These are phyloP conservation scores for Phytopythium delawarense DNA, from an alignment of 352 stramenopile species.

Conservation along the genomic window DNA sequence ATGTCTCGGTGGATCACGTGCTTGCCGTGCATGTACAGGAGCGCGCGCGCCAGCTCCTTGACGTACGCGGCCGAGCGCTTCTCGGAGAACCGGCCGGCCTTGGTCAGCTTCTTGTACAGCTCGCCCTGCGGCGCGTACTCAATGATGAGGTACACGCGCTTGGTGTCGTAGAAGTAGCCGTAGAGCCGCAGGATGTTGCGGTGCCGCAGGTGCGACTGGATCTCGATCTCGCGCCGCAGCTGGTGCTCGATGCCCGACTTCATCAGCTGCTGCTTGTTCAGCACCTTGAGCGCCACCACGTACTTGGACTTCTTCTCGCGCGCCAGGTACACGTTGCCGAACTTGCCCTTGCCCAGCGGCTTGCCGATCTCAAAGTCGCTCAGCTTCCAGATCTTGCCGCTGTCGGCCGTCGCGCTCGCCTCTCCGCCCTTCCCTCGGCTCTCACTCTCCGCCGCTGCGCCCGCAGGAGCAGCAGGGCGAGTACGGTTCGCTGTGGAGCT, in stretches of 20 bases:
- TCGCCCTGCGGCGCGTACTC: constrained; percentile 98
- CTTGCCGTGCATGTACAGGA: constrained; percentile 98
- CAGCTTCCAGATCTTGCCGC: constrained; percentile 86
- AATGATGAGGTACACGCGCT: constrained; percentile 99
- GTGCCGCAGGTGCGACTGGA: constrained; percentile 97
- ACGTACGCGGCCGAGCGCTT: constrained; percentile 93
- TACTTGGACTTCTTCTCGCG: constrained; percentile 97
- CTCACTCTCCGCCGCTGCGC: constrained; percentile 6
- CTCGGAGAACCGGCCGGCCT: constrained; percentile 91
- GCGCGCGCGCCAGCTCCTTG: constrained; percentile 90
- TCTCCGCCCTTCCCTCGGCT: constrained; percentile 10
- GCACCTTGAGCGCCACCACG: constrained; percentile 98
- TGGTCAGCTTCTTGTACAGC: constrained; percentile 97
- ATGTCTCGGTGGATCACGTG: constrained; percentile 99
- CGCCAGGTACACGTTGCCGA: constrained; percentile 98
- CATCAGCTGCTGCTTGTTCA: constrained; percentile 97
- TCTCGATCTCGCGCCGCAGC: constrained; percentile 99
- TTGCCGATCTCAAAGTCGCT: constrained; percentile 99
- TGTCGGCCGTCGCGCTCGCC: not conserved
- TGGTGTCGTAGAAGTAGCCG: constrained; percentile 98
- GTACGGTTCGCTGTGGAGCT: not conserved
- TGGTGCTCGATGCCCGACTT: constrained; percentile 98
- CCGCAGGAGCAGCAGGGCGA: not conserved
- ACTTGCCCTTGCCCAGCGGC: constrained; percentile 97
- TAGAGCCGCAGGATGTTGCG: constrained; percentile 97